phyloP scores from a whole-genome alignment of 345 rosid genomes.

The Murraya koenigii region DNA sequence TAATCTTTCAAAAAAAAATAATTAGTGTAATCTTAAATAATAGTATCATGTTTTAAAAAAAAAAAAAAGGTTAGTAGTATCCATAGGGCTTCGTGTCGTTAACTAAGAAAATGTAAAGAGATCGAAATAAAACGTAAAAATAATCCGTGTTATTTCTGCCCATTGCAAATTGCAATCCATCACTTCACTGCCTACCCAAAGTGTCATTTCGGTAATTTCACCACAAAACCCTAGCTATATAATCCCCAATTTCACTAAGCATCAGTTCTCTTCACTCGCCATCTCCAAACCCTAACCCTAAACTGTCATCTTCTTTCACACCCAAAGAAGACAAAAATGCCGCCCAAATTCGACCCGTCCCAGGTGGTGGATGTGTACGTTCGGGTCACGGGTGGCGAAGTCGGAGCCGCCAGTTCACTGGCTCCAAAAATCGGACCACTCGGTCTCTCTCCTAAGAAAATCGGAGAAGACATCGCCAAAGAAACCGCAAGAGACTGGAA shows the following conservation, averaged over 20 bases:
- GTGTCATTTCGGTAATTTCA: background rate
- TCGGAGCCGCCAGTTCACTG: slow-evolving; percentile 62
- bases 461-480: slow-evolving; percentile 71
- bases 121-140: background rate
- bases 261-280: background rate
- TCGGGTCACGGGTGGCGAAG: slow-evolving; percentile 71
- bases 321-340: slow-evolving; percentile 30
- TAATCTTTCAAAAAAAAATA: too few relatives aligned
- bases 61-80: too few relatives aligned
- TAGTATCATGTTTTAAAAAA: too few relatives aligned
- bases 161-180: background rate
- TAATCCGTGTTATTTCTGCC: background rate
- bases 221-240: slow-evolving; percentile 26
- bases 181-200: background rate
- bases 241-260: background rate
- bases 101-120: too few relatives aligned
- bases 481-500: slow-evolving; percentile 76
- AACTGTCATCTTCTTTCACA: background rate
- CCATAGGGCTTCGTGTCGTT: too few relatives aligned
- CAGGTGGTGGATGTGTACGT: slow-evolving; percentile 66
- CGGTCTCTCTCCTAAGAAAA: slow-evolving; percentile 61
- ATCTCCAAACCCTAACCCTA: slow-evolving; percentile 1
- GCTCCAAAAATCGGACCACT: slow-evolving; percentile 66
- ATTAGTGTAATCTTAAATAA: too few relatives aligned
- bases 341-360: slow-evolving; percentile 68